Conservation (phyloP, 202 grass and related monocot species). For the Cymbopogon flexuosus region DNA sequence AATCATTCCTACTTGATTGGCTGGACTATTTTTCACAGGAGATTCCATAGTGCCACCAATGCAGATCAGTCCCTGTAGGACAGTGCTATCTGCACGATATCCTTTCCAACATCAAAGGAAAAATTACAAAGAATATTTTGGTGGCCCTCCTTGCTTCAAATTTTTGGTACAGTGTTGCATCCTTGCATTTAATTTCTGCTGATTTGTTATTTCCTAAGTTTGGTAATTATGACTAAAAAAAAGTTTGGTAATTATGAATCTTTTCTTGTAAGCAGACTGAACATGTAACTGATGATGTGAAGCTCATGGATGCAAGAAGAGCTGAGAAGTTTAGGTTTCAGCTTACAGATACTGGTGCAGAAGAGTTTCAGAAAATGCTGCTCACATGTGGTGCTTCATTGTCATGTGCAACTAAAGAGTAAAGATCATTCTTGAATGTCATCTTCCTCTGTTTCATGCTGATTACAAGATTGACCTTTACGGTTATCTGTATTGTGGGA, state of each 20-base stretch:
- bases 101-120: conserved; percentile 67
- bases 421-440: conserved; percentile 32
- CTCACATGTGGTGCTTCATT: conserved; percentile 66
- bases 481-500: neutral
- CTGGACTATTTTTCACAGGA: conserved; percentile 49
- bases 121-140: conserved; percentile 66
- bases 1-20: conserved; percentile 30
- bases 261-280: conserved; percentile 41
- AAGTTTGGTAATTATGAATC: conserved; percentile 11
- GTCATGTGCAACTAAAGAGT: conserved; percentile 73
- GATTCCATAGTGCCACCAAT: conserved; percentile 46
- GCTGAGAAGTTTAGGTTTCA: conserved; percentile 66
- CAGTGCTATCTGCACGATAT: conserved; percentile 50
- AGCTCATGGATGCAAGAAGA: conserved; percentile 62
- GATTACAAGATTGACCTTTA: neutral
- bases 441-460: conserved; percentile 20
- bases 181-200: conserved; percentile 39
- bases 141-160: conserved; percentile 44
- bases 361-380: conserved; percentile 71
- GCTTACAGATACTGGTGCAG: conserved; percentile 34
- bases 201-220: conserved; percentile 18
- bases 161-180: conserved; percentile 41
- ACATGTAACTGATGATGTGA: conserved; percentile 55
- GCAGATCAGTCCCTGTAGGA: conserved; percentile 49
- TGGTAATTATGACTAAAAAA: conserved; percentile 10